Conservation (phyloP, 2,329 filamentous ascomycete genomes). For the Huntiella omanensis region DNA sequence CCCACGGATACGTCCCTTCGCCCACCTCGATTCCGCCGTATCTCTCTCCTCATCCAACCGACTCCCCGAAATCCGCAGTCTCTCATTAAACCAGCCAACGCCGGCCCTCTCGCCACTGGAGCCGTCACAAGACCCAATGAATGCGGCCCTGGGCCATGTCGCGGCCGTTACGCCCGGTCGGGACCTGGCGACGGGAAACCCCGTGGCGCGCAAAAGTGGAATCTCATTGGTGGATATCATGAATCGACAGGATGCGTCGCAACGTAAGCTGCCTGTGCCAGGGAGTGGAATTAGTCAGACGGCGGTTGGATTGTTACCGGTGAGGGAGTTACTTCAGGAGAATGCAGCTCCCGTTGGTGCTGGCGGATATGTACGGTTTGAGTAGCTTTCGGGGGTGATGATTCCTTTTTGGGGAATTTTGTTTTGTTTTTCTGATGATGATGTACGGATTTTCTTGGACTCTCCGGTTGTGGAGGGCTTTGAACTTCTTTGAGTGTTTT, state of each 20-base stretch:
- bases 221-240: constrained; percentile 86
- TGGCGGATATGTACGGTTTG: constrained; percentile 56
- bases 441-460: not conserved
- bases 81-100: constrained; percentile 30
- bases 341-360: constrained; percentile 46
- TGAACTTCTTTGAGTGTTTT: no score
- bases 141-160: constrained; percentile 15
- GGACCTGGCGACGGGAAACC: constrained; percentile 20
- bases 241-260: constrained; percentile 66
- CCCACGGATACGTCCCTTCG: constrained; percentile 67
- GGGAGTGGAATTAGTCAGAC: constrained; percentile 40
- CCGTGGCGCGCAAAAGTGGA: constrained; percentile 34
- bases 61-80: constrained; percentile 64
- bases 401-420: no score
- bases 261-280: constrained; percentile 78
- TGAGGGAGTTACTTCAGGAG: constrained; percentile 63
- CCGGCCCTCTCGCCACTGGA: constrained; percentile 41
- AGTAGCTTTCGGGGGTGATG: constrained; percentile 28
- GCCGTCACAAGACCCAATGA: constrained; percentile 18
- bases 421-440: not conserved
- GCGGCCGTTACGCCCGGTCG: constrained; percentile 28
- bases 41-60: constrained; percentile 40
- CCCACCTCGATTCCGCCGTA: constrained; percentile 30
- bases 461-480: not conserved
- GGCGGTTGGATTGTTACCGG: constrained; percentile 44